phyloP scores from a whole-genome alignment of 306 rosid genomes.

The Luffa acutangula region DNA sequence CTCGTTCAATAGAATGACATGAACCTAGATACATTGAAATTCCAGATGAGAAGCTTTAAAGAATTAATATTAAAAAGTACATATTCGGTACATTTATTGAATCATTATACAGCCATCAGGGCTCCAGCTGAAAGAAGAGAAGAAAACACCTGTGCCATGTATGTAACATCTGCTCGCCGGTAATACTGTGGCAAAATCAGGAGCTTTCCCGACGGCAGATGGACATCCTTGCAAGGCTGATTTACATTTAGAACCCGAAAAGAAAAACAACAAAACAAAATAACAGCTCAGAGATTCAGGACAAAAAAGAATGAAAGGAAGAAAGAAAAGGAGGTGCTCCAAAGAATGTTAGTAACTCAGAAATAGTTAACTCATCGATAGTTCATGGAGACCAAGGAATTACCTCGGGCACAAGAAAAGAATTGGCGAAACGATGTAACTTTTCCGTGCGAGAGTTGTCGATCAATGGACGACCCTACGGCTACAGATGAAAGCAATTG shows the following conservation, averaged over 20 bases:
- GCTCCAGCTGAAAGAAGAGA: background rate
- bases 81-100: background rate
- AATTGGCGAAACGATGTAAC: constrained; percentile 23
- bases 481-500: constrained; percentile 33
- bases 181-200: constrained; percentile 18
- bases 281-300: background rate
- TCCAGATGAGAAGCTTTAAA: background rate
- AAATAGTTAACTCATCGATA: background rate
- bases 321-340: background rate
- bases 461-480: constrained; percentile 20
- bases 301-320: background rate
- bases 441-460: constrained; percentile 15
- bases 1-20: constrained; percentile 32
- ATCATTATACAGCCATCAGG: background rate
- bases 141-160: constrained; percentile 55
- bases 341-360: background rate
- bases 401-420: constrained; percentile 32
- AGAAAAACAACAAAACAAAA: background rate
- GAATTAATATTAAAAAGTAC: background rate
- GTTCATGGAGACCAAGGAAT: background rate
- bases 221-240: constrained; percentile 39
- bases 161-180: constrained; percentile 35
- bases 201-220: constrained; percentile 21
- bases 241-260: background rate
- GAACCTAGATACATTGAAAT: constrained; percentile 19